Percentiles rank a stretch among this genome's conserved stretches.
These are phyloP conservation scores for Pyrrhoderma noxium DNA, from an alignment of 1,284 basidiomycete species.

Conservation along the genomic window DNA sequence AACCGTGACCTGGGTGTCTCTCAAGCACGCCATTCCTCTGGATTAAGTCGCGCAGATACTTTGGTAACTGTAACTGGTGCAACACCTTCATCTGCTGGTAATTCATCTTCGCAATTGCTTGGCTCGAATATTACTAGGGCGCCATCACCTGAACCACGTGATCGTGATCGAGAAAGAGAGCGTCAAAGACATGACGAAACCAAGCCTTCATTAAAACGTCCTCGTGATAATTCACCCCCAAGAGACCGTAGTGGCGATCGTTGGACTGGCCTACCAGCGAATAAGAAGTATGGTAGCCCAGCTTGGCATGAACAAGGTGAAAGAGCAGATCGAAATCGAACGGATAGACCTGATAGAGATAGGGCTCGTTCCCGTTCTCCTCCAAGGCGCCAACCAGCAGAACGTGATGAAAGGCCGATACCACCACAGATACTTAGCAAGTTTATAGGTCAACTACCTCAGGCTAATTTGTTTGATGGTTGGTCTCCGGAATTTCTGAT, in stretches of 20 bases:
- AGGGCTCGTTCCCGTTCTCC: slow-evolving; percentile 36
- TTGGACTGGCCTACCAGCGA: slow-evolving; percentile 39
- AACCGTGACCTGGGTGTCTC: slow-evolving; percentile 77
- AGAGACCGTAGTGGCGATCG: slow-evolving; percentile 32
- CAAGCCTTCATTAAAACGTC: slow-evolving; percentile 41
- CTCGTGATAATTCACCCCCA: slow-evolving; percentile 43
- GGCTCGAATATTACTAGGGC: slow-evolving; percentile 27
- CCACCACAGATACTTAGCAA: slow-evolving; percentile 69
- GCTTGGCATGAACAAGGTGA: slow-evolving; percentile 29
- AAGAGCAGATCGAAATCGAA: neutral
- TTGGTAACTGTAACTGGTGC: slow-evolving; percentile 27
- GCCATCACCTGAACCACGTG: slow-evolving; percentile 44
- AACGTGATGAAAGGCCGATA: slow-evolving; percentile 43
- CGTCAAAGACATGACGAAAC: slow-evolving; percentile 32
- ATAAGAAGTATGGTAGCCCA: slow-evolving; percentile 38
- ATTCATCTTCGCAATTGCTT: slow-evolving; percentile 19
- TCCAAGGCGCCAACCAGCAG: slow-evolving; percentile 28
- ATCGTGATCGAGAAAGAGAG: slow-evolving; percentile 31
- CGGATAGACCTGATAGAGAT: slow-evolving; percentile 28
- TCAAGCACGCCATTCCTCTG: slow-evolving; percentile 23
- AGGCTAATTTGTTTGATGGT: slow-evolving; percentile 75
- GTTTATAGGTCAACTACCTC: slow-evolving; percentile 78
- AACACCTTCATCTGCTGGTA: slow-evolving; percentile 19
- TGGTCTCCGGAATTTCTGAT: slow-evolving; percentile 27
- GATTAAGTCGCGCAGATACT: slow-evolving; percentile 42